These are phyloP conservation scores for Aphanoascus verrucosus DNA, from an alignment of 2,329 filamentous ascomycete genomes.

Conservation along the genomic window DNA sequence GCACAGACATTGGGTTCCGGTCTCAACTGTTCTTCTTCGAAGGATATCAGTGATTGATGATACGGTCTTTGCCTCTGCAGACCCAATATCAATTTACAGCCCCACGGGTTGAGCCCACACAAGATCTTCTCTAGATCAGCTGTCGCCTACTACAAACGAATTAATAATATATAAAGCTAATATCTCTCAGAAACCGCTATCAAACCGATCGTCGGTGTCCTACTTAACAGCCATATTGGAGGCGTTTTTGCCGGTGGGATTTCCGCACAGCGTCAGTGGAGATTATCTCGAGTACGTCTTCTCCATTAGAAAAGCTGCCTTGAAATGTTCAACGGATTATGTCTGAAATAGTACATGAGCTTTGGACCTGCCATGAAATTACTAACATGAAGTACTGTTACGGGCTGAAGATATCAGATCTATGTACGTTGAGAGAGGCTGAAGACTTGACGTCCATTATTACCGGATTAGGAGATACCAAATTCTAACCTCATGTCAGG, in stretches of 20 bases:
- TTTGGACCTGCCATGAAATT: neutral
- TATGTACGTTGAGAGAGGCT: conserved; percentile 42
- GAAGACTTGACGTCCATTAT: neutral
- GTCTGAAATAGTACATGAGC: too few relatives aligned
- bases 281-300: conserved; percentile 63
- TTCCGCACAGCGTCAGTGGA: conserved; percentile 69
- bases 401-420: conserved; percentile 46
- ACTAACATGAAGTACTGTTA: neutral
- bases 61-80: neutral
- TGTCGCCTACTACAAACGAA: neutral
- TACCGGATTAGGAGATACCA: neutral
- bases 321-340: too few relatives aligned
- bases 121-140: neutral
- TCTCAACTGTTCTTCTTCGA: neutral
- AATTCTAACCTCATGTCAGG: conserved; percentile 20
- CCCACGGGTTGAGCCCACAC: neutral
- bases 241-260: conserved; percentile 79
- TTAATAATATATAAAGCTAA: neutral
- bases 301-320: neutral
- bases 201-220: conserved; percentile 19
- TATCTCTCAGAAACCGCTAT: conserved; percentile 9
- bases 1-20: neutral
- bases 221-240: conserved; percentile 44
- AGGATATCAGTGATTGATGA: neutral
- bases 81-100: neutral